Conservation (phyloP, 371 early-diverging fungal genomes). For the Lichtheimia corymbifera region DNA sequence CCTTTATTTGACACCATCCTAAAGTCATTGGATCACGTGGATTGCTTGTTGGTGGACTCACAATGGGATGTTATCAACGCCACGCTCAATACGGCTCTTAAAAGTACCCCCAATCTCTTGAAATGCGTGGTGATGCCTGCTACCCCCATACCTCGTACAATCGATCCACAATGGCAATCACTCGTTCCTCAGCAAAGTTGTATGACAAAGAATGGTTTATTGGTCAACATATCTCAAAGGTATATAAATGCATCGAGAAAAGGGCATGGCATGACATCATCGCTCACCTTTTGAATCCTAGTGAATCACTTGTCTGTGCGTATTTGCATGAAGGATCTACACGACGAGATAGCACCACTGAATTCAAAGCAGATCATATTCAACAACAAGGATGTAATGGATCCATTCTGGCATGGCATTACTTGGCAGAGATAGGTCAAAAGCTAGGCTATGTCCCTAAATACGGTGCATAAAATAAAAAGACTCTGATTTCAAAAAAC, state of each 20-base stretch:
- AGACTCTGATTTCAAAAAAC: not conserved
- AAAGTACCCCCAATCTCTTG: slow-evolving; percentile 10
- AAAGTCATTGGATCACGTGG: not conserved
- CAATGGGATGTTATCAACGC: slow-evolving; percentile 5
- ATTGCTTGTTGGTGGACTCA: not conserved
- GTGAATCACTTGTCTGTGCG: slow-evolving; percentile 16
- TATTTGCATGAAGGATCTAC: slow-evolving; percentile 32
- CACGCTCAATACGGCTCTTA: slow-evolving; percentile 9
- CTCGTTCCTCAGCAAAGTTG: slow-evolving; percentile 33
- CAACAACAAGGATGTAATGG: slow-evolving; percentile 25
- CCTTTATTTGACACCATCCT: not conserved
- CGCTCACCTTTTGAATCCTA: not conserved
- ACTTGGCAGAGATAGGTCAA: slow-evolving; percentile 41
- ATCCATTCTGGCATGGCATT: slow-evolving; percentile 44
- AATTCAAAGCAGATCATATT: slow-evolving; percentile 21
- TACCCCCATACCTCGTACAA: not conserved
- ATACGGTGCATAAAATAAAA: slow-evolving; percentile 37
- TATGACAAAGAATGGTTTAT: slow-evolving; percentile 22
- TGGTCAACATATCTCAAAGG: slow-evolving; percentile 14
- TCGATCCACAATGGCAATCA: not conserved
- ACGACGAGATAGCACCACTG: slow-evolving; percentile 20
- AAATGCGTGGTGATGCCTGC: slow-evolving; percentile 19
- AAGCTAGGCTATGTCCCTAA: slow-evolving; percentile 46
- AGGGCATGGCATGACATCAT: too few relatives aligned
- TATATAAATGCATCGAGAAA: too few relatives aligned